Conservation (phyloP, 164 flowering plant species). For the Chimonanthus salicifolius region DNA sequence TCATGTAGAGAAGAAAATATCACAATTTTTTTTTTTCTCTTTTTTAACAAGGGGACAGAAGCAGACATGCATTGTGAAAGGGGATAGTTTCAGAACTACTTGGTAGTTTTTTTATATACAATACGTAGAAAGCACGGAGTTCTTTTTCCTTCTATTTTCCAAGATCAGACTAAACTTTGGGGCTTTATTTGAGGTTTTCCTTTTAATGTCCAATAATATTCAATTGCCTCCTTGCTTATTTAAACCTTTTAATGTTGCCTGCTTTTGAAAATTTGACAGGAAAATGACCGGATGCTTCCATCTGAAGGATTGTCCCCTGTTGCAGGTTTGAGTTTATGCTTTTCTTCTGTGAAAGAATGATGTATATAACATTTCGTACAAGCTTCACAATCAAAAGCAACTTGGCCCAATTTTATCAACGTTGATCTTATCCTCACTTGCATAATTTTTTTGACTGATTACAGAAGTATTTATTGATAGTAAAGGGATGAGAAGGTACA, state of each 20-base stretch:
- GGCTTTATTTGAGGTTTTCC: too few species aligned
- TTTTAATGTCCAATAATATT: neutral
- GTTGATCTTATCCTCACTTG: neutral
- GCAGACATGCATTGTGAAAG: too few species aligned
- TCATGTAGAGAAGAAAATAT: too few species aligned
- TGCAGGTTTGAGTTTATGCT: slow-evolving; percentile 32
- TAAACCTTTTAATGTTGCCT: slow-evolving; percentile 1
- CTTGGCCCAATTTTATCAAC: too few species aligned
- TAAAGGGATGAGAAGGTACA: neutral
- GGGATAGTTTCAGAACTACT: neutral
- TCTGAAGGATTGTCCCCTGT: slow-evolving; percentile 37
- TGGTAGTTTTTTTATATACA: too few species aligned
- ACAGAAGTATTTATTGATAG: neutral
- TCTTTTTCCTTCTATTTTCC: too few species aligned
- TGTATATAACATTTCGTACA: too few species aligned
- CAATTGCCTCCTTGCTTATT: neutral
- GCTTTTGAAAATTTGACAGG: slow-evolving; percentile 30
- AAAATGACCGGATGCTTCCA: slow-evolving; percentile 31
- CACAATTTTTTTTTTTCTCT: too few species aligned
- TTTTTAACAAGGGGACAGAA: too few species aligned
- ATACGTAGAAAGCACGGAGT: too few species aligned
- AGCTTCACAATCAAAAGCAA: too few species aligned
- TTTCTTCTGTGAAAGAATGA: neutral
- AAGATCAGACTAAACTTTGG: too few species aligned
- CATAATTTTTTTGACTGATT: neutral